Base-by-base conservation (phyloP, 495 filamentous ascomycete species). In the Talaromyces wortmannii region DNA sequence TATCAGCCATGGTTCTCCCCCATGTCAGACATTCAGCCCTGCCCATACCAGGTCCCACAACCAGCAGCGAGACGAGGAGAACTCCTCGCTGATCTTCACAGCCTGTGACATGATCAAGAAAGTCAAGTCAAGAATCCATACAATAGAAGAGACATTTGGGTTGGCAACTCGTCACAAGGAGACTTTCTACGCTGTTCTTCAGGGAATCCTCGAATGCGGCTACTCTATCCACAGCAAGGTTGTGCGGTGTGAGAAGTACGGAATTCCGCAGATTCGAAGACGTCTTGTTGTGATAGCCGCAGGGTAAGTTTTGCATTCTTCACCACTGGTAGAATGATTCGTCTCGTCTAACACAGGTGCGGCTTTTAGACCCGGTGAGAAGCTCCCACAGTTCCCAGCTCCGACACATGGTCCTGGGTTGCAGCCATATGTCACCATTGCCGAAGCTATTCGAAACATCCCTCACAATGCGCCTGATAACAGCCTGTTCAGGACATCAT, bases 61-160 rank as follows among this genome's bases (percentile, higher is more conserved):
- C 0, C 81, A 83, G 1, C 71, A 76, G 8, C 76, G 89, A 40
- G 91, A 95, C 48, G 90, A 92, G 3, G 73, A 67, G 6, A 96
- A 96, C 54, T 82, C 81, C 0, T 85, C 86, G 0, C 81, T 85
- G 0, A 69, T 92, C 0, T 91, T 87, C 59, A 82, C 83, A 0
- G 81, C 87, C 5, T 64, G 65, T 0, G 64, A 80, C 8, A 65
- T 94, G 0, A 66, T 96, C 1, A 61, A 75, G 15, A 80, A 78
- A 18, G 61, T 76, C 0, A 83, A 76, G 4, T 90, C 92, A 0
- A 76, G 91, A 0, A 56, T 95, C 0, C 81, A 89, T 2, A 98
- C 91, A 0, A 70, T 97, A 10, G 94, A 98, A 58, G 88, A 97
- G 57, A 95, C 92, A 0, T 83, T 79, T 46, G 91, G 90, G 0